Evolutionary conservation across 768 basidiomycete genomes (phyloP).

Genomic region (Serendipita sp.): DNA sequence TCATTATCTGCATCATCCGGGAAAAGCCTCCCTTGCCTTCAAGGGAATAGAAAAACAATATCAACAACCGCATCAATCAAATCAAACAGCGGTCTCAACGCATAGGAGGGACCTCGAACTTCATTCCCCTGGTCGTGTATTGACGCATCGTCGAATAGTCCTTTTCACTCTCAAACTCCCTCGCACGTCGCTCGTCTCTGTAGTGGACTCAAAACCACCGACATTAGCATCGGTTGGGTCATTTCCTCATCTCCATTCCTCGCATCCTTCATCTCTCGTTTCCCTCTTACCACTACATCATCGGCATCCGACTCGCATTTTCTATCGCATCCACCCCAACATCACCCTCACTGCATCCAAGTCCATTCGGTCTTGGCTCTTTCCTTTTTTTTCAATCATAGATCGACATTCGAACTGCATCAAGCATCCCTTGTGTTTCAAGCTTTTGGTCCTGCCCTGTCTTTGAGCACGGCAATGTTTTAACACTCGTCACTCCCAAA

Average conservation of each 20-base stretch:
- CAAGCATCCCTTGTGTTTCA: not conserved
- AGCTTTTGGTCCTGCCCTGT: not conserved
- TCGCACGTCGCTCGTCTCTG: not conserved
- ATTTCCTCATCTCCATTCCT: not conserved
- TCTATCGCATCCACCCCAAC: not conserved
- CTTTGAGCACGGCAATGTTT: not conserved
- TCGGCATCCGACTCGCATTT: not conserved
- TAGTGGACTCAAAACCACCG: not conserved
- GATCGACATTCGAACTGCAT: slow-evolving; percentile 3
- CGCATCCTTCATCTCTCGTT: not conserved
- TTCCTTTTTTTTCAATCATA: not conserved
- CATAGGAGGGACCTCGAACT: not conserved
- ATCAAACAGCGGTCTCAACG: not conserved
- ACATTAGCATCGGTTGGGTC: too few species aligned
- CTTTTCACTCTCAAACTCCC: not conserved
- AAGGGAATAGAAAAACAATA: not conserved
- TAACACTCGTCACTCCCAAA: not conserved
- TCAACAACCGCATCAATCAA: not conserved
- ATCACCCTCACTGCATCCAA: not conserved
- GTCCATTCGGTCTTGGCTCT: not conserved
- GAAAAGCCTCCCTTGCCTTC: not conserved
- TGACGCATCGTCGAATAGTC: not conserved
- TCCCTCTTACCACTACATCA: not conserved
- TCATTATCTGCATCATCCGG: not conserved
- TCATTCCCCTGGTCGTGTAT: not conserved